Conservation (phyloP, 2,329 filamentous ascomycete species). For the Colletotrichum sp. region DNA sequence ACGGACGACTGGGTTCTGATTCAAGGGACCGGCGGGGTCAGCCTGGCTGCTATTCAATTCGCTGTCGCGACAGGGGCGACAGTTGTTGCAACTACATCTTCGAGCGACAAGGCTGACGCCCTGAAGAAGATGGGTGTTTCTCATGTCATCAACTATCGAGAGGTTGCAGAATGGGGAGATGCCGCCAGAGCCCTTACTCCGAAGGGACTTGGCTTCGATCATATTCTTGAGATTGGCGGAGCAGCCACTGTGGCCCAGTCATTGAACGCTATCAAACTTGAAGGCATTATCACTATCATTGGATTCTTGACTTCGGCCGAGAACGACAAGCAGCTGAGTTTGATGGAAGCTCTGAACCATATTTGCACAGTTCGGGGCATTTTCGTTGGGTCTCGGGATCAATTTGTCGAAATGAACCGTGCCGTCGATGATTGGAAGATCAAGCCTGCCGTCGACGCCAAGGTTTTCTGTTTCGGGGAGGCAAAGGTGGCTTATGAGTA, state of each 20-base stretch:
- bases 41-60: slow-evolving; percentile 49
- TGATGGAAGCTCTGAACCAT: neutral
- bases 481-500: neutral
- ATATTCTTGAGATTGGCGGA: neutral
- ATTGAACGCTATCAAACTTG: neutral
- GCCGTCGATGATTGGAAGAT: neutral
- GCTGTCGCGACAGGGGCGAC: slow-evolving; percentile 54
- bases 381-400: neutral
- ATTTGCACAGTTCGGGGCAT: neutral
- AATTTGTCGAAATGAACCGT: neutral
- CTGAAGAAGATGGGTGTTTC: slow-evolving; percentile 59
- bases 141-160: slow-evolving; percentile 62
- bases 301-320: neutral
- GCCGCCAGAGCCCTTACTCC: slow-evolving; percentile 52
- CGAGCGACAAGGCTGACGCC: slow-evolving; percentile 49
- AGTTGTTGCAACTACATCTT: slow-evolving; percentile 64
- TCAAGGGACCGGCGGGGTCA: slow-evolving; percentile 59
- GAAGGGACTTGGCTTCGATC: neutral
- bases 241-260: neutral
- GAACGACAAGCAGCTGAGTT: neutral
- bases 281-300: neutral
- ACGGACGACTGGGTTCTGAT: slow-evolving; percentile 51
- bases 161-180: slow-evolving; percentile 58
- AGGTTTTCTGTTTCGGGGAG: fast-evolving
- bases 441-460: neutral